A percentile compares a stretch with the other conserved stretches of the same genome.
These are phyloP conservation scores for Thymus mandschuricus DNA, from an alignment of 257 asterid genomes.

Conservation along the genomic window DNA sequence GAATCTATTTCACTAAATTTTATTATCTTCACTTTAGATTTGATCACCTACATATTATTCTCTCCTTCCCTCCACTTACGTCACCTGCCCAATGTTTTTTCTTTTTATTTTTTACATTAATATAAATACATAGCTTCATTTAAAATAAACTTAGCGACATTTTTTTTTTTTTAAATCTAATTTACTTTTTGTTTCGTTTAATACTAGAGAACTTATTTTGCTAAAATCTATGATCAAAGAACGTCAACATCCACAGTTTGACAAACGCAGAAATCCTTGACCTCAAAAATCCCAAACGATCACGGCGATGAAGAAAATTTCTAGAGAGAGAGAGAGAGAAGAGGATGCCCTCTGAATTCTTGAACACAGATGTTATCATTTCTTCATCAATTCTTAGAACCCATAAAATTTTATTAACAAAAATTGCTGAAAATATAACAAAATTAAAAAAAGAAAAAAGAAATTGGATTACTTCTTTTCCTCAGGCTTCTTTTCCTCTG, in stretches of 20 bases:
- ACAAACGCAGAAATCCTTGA: not conserved
- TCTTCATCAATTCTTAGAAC: not conserved
- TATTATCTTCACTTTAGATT: not conserved
- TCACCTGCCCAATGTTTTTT: not conserved
- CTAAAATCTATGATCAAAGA: not conserved
- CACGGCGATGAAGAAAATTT: not conserved
- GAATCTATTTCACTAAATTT: conserved; percentile 12
- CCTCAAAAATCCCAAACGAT: not conserved
- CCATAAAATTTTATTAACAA: conserved; percentile 13
- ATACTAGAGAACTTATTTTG: no score
- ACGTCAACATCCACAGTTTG: not conserved
- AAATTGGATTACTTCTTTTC: conserved; percentile 22
- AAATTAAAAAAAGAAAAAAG: not conserved
- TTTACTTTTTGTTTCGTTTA: no score
- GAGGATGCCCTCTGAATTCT: not conserved
- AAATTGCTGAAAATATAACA: not conserved
- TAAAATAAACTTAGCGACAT: no score
- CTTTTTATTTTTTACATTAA: not conserved
- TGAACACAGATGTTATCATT: not conserved
- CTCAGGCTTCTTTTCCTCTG: conserved; percentile 46
- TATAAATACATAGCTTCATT: no score
- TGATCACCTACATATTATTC: not conserved
- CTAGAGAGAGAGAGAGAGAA: not conserved
- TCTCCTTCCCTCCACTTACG: not conserved
- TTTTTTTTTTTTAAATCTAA: no score